Percentiles rank a stretch among this genome's conserved stretches.
phyloP scores from a whole-genome alignment of 225 moss, liverwort and hornwort species.

The Ulota crispa region DNA sequence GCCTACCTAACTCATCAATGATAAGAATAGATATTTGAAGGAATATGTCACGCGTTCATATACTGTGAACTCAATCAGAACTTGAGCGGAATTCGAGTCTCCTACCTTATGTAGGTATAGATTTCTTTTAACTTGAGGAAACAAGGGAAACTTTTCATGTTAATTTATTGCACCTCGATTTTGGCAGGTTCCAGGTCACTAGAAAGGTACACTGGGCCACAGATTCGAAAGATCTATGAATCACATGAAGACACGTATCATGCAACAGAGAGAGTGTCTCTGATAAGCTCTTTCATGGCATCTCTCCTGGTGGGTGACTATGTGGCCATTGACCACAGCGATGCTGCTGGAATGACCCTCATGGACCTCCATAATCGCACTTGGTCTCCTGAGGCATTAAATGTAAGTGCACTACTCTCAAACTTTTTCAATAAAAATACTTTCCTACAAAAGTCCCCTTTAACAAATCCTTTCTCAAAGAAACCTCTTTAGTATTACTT shows the following conservation, averaged over 20 bases:
- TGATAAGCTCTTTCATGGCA: constrained; percentile 93
- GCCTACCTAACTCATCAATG: no score
- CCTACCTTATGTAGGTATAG: no score
- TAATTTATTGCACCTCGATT: not conserved
- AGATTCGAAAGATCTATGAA: constrained; percentile 82
- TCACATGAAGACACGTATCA: constrained; percentile 54
- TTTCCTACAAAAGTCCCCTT: no score
- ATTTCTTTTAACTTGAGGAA: no score
- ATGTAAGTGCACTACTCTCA: constrained; percentile 33
- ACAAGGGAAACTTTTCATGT: no score
- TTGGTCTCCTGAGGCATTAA: constrained; percentile 70
- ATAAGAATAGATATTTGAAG: no score
- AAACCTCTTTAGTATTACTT: no score
- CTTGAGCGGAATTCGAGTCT: no score
- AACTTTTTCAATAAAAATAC: not conserved
- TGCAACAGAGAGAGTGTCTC: constrained; percentile 79
- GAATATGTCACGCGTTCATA: no score
- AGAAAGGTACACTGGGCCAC: constrained; percentile 90
- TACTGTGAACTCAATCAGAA: no score
- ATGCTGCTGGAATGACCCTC: constrained; percentile 90
- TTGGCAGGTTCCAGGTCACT: constrained; percentile 65
- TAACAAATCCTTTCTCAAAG: no score
- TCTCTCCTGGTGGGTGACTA: constrained; percentile 81
- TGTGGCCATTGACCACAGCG: constrained; percentile 82
- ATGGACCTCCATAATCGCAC: constrained; percentile 72